Percentiles rank a stretch among this genome's conserved stretches.
Conservation (phyloP, 257 asterid genomes). For the Nicotiana attenuata region DNA sequence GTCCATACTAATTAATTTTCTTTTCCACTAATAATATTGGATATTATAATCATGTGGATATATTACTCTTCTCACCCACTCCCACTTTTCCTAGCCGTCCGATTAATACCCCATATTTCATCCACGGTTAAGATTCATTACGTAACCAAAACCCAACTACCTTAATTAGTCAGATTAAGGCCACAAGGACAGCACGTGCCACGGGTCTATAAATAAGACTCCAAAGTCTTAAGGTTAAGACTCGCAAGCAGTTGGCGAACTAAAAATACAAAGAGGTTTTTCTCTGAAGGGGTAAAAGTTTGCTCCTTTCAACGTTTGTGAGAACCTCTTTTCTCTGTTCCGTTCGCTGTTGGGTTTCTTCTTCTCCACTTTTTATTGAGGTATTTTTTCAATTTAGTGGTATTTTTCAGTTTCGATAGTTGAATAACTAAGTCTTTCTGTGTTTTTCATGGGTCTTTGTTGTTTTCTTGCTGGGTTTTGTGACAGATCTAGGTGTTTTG, state of each 20-base stretch:
- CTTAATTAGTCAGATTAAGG: neutral
- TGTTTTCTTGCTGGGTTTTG: neutral
- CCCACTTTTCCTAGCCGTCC: neutral
- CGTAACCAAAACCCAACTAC: neutral
- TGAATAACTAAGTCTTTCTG: neutral
- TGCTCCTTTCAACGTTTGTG: neutral
- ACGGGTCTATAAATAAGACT: conserved; percentile 21
- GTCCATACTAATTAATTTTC: neutral
- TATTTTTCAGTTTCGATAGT: neutral
- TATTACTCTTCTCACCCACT: neutral
- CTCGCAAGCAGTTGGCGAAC: conserved; percentile 28
- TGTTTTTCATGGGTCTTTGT: neutral
- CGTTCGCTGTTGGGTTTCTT: neutral
- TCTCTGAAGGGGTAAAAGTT: neutral
- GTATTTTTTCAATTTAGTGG: neutral
- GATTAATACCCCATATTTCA: neutral
- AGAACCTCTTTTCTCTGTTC: neutral
- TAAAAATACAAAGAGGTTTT: neutral
- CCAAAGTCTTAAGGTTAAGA: neutral
- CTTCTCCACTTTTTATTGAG: neutral
- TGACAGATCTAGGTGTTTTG: neutral
- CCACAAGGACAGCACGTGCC: neutral
- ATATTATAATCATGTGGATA: neutral
- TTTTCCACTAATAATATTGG: neutral
- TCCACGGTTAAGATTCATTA: neutral